Percentiles rank a stretch among this genome's conserved stretches.
Evolutionary conservation across 768 basidiomycete species (phyloP).

Genomic region (Obba rivulosa): DNA sequence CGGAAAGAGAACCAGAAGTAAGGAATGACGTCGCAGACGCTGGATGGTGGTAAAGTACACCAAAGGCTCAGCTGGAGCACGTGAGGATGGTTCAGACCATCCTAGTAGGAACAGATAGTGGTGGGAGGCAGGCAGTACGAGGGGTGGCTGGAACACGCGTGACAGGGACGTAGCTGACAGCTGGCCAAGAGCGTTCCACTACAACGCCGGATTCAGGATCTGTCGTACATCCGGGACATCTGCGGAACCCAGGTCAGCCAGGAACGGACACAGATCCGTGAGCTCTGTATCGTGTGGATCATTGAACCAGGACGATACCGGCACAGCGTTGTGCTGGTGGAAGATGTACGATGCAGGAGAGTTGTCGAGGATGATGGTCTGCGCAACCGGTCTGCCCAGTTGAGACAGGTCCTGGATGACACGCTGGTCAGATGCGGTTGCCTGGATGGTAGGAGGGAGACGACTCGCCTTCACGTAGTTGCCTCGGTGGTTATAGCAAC

Average conservation of each 20-base stretch:
- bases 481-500: slow-evolving; percentile 97
- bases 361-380: slow-evolving; percentile 97
- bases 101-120: no score
- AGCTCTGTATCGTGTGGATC: slow-evolving; percentile 97
- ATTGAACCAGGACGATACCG: slow-evolving; percentile 99
- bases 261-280: slow-evolving; percentile 91
- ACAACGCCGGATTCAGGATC: slow-evolving; percentile 18
- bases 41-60: no score
- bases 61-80: no score
- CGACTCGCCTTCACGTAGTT: slow-evolving; percentile 92
- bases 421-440: not conserved
- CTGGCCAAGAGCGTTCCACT: slow-evolving; percentile 1
- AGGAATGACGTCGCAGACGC: no score
- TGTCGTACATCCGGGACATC: slow-evolving; percentile 70
- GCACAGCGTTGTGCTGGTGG: slow-evolving; percentile 98
- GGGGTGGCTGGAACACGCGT: no score
- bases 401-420: slow-evolving; percentile 83
- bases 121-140: no score
- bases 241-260: slow-evolving; percentile 64
- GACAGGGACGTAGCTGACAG: not conserved
- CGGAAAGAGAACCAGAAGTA: no score
- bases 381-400: slow-evolving; percentile 86
- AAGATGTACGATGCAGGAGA: slow-evolving; percentile 99
- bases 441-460: not conserved
- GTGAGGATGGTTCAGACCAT: no score